Conservation (phyloP, 768 basidiomycete species). For the Amanita rimosa region DNA sequence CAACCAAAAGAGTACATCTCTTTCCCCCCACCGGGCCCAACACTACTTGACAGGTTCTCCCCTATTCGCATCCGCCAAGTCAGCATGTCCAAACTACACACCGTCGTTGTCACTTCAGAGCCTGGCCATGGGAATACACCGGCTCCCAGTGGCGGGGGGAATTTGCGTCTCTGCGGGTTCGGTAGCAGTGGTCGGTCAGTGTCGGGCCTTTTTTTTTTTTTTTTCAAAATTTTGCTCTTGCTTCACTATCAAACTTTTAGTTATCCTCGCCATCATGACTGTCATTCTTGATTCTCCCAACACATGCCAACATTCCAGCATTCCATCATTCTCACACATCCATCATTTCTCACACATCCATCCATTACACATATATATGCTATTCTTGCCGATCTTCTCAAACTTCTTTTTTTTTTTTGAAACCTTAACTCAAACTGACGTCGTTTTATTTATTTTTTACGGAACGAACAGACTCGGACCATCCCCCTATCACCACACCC, state of each 20-base stretch:
- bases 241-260: neutral
- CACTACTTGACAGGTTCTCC: constrained; percentile 40
- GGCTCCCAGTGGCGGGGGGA: constrained; percentile 16
- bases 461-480: constrained; percentile 30
- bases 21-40: constrained; percentile 4
- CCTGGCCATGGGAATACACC: constrained; percentile 14
- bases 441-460: too few species aligned
- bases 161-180: constrained; percentile 82
- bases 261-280: too few species aligned
- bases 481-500: constrained; percentile 24
- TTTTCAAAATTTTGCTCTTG: neutral
- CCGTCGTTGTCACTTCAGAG: neutral
- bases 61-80: constrained; percentile 55
- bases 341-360: too few species aligned
- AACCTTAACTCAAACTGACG: too few species aligned
- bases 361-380: too few species aligned
- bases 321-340: too few species aligned
- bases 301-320: too few species aligned
- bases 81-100: constrained; percentile 53
- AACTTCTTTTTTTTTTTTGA: too few species aligned
- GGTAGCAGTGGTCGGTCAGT: constrained; percentile 75
- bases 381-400: too few species aligned
- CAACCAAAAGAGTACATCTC: constrained; percentile 14
- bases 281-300: too few species aligned
- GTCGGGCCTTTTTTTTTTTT: neutral